These are phyloP conservation scores for Saccharomycopsis hybrid DNA, from an alignment of 1,139 yeast species.

Conservation along the genomic window DNA sequence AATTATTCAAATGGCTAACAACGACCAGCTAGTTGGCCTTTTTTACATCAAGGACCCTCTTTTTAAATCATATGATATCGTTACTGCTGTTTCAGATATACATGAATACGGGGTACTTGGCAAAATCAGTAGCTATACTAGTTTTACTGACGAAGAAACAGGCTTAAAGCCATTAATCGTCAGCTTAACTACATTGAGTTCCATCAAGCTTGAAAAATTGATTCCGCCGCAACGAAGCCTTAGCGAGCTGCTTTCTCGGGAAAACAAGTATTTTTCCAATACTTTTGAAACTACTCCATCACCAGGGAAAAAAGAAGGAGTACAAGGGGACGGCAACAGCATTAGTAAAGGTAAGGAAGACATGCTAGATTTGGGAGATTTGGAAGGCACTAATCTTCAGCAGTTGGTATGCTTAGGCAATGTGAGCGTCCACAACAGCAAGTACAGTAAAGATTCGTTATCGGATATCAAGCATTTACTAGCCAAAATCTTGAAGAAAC, in stretches of 20 bases:
- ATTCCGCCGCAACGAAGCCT: slow-evolving; percentile 11
- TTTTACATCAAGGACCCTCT: slow-evolving; percentile 17
- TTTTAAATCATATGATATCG: slow-evolving; percentile 14
- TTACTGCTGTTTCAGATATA: slow-evolving; percentile 12
- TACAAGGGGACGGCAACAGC: too few species aligned
- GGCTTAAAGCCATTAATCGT: slow-evolving; percentile 17
- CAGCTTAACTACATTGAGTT: slow-evolving; percentile 4
- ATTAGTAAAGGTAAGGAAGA: too few species aligned
- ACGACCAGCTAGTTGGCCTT: slow-evolving; percentile 16
- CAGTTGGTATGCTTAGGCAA: slow-evolving; percentile 12
- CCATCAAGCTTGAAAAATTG: slow-evolving; percentile 6
- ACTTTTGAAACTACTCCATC: neutral
- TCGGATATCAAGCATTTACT: slow-evolving; percentile 3
- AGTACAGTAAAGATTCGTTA: slow-evolving; percentile 1
- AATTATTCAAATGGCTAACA: slow-evolving; percentile 15
- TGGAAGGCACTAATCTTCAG: slow-evolving; percentile 9
- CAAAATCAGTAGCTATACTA: slow-evolving; percentile 8
- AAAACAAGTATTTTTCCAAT: neutral
- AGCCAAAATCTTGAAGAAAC: slow-evolving; percentile 5
- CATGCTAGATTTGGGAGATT: slow-evolving; percentile 1
- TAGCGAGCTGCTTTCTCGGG: neutral
- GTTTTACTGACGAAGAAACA: slow-evolving; percentile 9
- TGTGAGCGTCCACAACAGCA: slow-evolving; percentile 1
- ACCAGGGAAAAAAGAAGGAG: too few species aligned
- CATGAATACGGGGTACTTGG: slow-evolving; percentile 18